Evolutionary conservation across 495 filamentous ascomycete genomes (phyloP), one percentile per base, ranked within the genome.

Genomic region (Aspergillus coremiiformis): DNA sequence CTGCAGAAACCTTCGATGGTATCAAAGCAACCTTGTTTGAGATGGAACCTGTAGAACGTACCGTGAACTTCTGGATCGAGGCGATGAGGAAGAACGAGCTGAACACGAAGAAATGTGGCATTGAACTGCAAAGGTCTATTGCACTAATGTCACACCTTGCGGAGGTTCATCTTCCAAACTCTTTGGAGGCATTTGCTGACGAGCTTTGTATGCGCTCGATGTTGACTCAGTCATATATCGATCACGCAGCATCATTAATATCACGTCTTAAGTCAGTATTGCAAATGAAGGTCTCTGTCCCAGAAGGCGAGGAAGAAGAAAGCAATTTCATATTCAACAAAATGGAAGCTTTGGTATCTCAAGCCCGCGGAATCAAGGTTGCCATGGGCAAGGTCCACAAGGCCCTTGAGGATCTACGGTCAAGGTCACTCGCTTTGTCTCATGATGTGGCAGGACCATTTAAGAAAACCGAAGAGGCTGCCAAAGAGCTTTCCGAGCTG

Each of bases 31-130:
- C 90, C 6, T 64, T 92, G 39, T 89, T 91, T 58, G 93, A 97
- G 61, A 75, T 97, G 55, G 90, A 95, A 63, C 91, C 92, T 3
- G 90, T 97, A 12, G 93, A 98, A 68, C 76, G 89, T 30, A 87
- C 88, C 1, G 68, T 97, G 33, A 94, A 96, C 59, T 81, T 80
- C 24, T 96, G 91, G 84, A 84, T 97, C 55, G 90, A 96, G 35
- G 78, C 76, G 2, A 61, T 95, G 44, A 83, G 87, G 54, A 82
- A 82, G 45, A 90, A 96, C 57, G 91, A 96, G 49, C 65, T 97
- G n/a, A 88, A 90, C 61, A 83, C 86, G 69, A 82, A 84, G 59
- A 84, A 89, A 47, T 87, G 90, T 61, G 84, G 82, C 2, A 77
- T 78, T 5, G 90, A 95, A 61, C 69, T 97, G 30, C 84, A 93